Evolutionary conservation across 75 land plant genomes (phyloP).

Genomic region (Cupressus sempervirens): DNA sequence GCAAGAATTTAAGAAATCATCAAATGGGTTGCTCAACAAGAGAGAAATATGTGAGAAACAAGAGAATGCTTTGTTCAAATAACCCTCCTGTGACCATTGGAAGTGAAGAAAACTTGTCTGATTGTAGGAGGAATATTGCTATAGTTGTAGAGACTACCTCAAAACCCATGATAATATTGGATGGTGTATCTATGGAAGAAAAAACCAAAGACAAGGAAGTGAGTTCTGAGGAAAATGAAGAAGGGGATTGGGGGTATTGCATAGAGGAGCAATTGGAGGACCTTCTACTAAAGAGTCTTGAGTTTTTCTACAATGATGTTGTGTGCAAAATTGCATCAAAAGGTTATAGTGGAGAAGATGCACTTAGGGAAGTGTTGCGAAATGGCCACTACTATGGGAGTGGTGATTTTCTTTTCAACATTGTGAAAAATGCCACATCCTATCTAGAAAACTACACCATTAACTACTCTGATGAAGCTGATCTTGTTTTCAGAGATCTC

Average conservation of each 20-base stretch:
- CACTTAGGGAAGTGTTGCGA: conserved; percentile 15
- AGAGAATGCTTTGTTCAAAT: conserved; percentile 8
- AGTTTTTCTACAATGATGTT: conserved; percentile 22
- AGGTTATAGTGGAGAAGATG: conserved; percentile 17
- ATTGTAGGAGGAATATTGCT: conserved; percentile 4
- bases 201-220: too few species aligned
- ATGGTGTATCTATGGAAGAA: background rate
- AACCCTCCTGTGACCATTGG: background rate
- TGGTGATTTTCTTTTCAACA: too few species aligned
- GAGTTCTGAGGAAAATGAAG: too few species aligned
- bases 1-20: background rate
- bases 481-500: conserved; percentile 41
- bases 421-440: too few species aligned
- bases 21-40: conserved; percentile 10
- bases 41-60: conserved; percentile 4
- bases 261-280: conserved; percentile 31
- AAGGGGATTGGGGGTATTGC: conserved; percentile 21
- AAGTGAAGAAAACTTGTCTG: background rate
- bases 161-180: conserved; percentile 1
- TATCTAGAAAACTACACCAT: conserved; percentile 21
- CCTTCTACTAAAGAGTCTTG: conserved; percentile 15
- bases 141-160: background rate
- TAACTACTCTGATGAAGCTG: conserved; percentile 17
- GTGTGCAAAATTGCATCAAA: conserved; percentile 11
- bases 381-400: conserved; percentile 20